phyloP scores from a whole-genome alignment of 352 stramenopile species.

The Phytophthora citrophthora region DNA sequence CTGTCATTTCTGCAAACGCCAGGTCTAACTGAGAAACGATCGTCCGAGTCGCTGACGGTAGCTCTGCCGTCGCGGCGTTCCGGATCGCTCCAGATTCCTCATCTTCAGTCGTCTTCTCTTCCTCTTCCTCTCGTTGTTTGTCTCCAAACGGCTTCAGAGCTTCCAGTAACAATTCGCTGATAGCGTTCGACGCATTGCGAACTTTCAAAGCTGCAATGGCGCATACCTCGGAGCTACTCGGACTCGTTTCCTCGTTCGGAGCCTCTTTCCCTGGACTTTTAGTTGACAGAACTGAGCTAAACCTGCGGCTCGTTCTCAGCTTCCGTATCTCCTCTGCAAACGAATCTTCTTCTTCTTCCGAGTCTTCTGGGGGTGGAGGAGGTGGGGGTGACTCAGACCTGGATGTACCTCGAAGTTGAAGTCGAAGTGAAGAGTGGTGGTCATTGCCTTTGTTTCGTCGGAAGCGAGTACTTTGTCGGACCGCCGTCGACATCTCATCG shows the following conservation, averaged over 20 bases:
- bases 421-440: constrained; percentile 7
- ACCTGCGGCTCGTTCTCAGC: constrained; percentile 30
- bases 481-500: constrained; percentile 35
- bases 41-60: constrained; percentile 39
- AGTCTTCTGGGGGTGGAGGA: constrained; percentile 20
- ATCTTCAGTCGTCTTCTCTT: constrained; percentile 22
- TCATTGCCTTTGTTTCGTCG: constrained; percentile 7
- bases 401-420: constrained; percentile 9
- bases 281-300: constrained; percentile 2
- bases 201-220: constrained; percentile 23
- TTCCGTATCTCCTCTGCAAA: constrained; percentile 51
- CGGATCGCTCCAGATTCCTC: constrained; percentile 15
- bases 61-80: constrained; percentile 17
- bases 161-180: constrained; percentile 52
- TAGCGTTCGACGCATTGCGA: constrained; percentile 44
- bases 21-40: constrained; percentile 58
- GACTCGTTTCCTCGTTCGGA: constrained; percentile 8
- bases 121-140: constrained; percentile 38
- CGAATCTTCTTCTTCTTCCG: constrained; percentile 45
- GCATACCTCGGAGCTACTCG: constrained; percentile 11
- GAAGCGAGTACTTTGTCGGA: constrained; percentile 48
- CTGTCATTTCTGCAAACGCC: constrained; percentile 44
- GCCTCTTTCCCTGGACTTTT: constrained; percentile 23
- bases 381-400: constrained; percentile 22
- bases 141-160: constrained; percentile 62